These are phyloP conservation scores for Scenedesmus sp. DNA, from an alignment of 163 green algal genomes.

Conservation along the genomic window DNA sequence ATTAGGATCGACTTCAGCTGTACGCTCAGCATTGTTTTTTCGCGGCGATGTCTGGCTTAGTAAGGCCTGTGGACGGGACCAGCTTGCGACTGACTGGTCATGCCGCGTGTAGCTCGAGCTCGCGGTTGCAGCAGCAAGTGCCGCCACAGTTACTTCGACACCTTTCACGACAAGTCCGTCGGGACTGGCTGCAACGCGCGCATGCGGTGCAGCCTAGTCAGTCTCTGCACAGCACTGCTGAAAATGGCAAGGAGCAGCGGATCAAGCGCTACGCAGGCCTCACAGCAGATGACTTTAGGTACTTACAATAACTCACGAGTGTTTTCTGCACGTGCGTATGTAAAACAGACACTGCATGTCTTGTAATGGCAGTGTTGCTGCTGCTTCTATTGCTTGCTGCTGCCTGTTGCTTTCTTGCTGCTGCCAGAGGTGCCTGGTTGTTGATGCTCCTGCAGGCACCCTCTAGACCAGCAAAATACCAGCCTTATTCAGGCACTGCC, in stretches of 20 bases:
- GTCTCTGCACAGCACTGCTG: conserved; percentile 13
- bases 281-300: conserved; percentile 48
- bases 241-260: conserved; percentile 1
- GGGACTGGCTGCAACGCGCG: background rate
- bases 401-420: background rate
- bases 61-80: conserved; percentile 1
- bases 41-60: background rate
- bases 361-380: background rate
- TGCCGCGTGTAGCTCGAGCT: background rate
- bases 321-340: background rate
- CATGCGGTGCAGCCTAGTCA: conserved; percentile 33
- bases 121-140: background rate
- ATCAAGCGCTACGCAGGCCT: conserved; percentile 21
- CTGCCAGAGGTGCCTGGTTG: background rate
- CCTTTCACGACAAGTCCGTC: background rate
- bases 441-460: conserved; percentile 78
- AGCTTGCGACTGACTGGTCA: background rate
- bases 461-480: conserved; percentile 97
- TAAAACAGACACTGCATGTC: background rate
- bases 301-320: background rate
- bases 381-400: background rate
- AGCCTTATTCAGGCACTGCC: conserved; percentile 85
- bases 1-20: background rate
- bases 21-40: background rate
- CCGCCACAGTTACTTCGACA: background rate